Evolutionary conservation across 1,284 basidiomycete species (phyloP).

Genomic region (Apiotrichum brassicae): DNA sequence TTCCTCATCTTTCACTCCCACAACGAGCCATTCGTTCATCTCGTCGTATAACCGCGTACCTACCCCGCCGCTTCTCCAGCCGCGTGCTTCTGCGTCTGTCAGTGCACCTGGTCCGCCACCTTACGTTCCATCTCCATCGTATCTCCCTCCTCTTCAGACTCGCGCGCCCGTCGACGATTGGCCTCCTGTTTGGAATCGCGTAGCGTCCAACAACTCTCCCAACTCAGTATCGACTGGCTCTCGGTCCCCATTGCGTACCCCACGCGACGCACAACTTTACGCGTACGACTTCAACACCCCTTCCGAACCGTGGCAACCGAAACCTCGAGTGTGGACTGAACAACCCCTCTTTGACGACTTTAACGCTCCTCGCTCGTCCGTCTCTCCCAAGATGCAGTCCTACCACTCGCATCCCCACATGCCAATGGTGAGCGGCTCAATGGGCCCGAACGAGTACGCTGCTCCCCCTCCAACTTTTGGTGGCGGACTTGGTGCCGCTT

Average conservation of each 20-base stretch:
- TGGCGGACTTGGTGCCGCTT: conserved; percentile 10
- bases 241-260: background rate
- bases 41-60: background rate
- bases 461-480: conserved; percentile 3
- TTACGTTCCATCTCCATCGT: background rate
- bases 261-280: background rate
- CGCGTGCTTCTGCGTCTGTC: background rate
- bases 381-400: conserved; percentile 12
- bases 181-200: background rate
- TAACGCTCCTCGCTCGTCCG: background rate
- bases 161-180: background rate
- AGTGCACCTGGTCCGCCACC: background rate
- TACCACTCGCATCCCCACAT: conserved; percentile 2
- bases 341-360: conserved; percentile 11
- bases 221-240: background rate
- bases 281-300: background rate
- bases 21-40: no score
- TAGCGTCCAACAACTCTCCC: background rate
- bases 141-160: background rate
- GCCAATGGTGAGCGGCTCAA: background rate
- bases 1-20: background rate
- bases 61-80: background rate
- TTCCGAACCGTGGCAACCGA: conserved; percentile 4
- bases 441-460: background rate
- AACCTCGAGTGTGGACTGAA: conserved; percentile 13